Conservation (phyloP, 768 basidiomycete genomes). For the Leccinum arenicola region DNA sequence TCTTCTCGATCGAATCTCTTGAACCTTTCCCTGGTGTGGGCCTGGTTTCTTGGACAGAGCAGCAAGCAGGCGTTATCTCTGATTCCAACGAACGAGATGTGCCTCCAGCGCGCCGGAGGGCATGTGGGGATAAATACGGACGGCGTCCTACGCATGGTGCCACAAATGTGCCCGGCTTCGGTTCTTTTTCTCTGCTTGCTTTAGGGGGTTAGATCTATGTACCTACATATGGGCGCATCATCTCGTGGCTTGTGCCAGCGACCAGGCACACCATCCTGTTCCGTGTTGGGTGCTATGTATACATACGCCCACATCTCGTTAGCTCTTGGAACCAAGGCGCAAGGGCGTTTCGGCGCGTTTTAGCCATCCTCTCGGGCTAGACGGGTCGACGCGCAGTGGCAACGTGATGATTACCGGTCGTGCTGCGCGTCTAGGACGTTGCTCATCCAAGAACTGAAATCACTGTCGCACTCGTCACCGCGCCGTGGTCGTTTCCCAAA, state of each 20-base stretch:
- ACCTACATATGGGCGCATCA: not conserved
- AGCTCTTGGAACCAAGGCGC: not conserved
- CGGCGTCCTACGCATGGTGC: not conserved
- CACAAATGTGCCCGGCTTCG: not conserved
- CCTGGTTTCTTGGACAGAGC: not conserved
- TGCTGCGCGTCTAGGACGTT: not conserved
- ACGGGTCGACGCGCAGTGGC: not conserved
- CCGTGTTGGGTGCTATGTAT: not conserved
- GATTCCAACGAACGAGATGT: not conserved
- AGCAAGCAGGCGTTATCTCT: not conserved
- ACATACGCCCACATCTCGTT: not conserved
- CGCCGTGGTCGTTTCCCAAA: not conserved
- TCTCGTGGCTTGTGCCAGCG: not conserved
- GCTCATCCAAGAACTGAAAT: not conserved
- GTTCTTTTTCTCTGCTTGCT: not conserved
- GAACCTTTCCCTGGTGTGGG: not conserved
- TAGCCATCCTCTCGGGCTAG: not conserved
- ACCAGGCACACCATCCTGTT: not conserved
- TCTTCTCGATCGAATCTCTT: not conserved
- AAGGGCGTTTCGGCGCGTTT: not conserved
- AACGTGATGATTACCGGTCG: not conserved
- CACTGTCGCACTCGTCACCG: not conserved
- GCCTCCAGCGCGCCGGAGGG: not conserved
- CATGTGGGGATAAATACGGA: not conserved
- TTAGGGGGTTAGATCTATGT: not conserved